Evolutionary conservation across 148 eudicot genomes (phyloP).

Genomic region (Silene uniflora): DNA sequence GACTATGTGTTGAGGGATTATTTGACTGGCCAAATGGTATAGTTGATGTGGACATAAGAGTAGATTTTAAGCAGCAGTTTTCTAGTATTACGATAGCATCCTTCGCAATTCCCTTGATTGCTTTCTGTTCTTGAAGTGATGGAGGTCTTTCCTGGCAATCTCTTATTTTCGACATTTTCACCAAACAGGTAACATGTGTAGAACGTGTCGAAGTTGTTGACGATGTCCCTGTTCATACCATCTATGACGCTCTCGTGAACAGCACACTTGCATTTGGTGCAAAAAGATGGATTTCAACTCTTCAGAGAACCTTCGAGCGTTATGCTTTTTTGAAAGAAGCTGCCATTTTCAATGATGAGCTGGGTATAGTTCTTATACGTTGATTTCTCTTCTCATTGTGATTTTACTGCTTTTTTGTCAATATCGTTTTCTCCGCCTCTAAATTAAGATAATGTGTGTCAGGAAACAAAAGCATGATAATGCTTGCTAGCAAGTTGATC

Average conservation of each 20-base stretch:
- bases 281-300: constrained; percentile 58
- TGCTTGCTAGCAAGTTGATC: constrained; percentile 47
- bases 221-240: constrained; percentile 34
- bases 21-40: neutral
- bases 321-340: constrained; percentile 7
- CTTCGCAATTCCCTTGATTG: neutral
- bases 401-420: neutral
- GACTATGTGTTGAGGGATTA: neutral
- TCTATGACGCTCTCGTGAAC: constrained; percentile 40
- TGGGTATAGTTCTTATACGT: constrained; percentile 24
- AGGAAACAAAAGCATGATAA: constrained; percentile 41
- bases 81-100: neutral
- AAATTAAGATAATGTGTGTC: constrained; percentile 22
- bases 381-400: constrained; percentile 4
- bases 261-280: constrained; percentile 68
- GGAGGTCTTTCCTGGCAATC: neutral
- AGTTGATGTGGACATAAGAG: neutral
- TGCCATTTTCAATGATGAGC: constrained; percentile 13
- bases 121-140: neutral
- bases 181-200: constrained; percentile 61
- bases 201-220: constrained; percentile 70
- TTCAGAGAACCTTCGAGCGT: constrained; percentile 43
- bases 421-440: neutral
- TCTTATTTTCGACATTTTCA: neutral
- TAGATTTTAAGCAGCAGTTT: neutral